Percentiles rank a stretch among this genome's conserved stretches.
Evolutionary conservation across 116 monocot species (phyloP).

Genomic region (Phalaenopsis hybrid): DNA sequence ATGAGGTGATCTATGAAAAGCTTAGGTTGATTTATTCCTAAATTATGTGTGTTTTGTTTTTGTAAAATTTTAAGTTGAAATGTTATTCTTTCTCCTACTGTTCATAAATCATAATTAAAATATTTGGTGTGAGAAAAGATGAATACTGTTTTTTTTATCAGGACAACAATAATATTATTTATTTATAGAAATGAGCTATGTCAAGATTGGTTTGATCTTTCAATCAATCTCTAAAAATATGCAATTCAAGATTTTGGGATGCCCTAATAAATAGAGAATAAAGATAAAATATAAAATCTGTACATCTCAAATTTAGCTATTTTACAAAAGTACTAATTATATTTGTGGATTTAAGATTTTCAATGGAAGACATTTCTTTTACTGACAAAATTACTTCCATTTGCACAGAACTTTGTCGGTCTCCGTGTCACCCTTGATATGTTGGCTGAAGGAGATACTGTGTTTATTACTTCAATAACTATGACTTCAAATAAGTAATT

Average conservation of each 20-base stretch:
- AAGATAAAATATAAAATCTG: too few relatives aligned
- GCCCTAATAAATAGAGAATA: too few relatives aligned
- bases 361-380: not conserved
- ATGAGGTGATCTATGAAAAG: slow-evolving; percentile 52
- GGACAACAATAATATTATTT: not conserved
- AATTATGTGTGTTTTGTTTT: not conserved
- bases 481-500: not conserved
- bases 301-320: too few relatives aligned
- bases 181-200: not conserved
- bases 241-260: too few relatives aligned
- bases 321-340: too few relatives aligned
- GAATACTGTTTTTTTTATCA: not conserved
- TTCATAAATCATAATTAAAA: not conserved
- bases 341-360: too few relatives aligned
- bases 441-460: not conserved
- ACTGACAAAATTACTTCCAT: not conserved
- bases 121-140: not conserved
- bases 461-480: not conserved
- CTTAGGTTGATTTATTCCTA: not conserved
- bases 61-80: not conserved
- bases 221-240: not conserved
- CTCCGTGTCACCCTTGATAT: not conserved
- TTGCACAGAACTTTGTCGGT: not conserved
- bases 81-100: not conserved
- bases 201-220: not conserved